A percentile compares a stretch with the other conserved stretches of the same genome.
These are phyloP conservation scores for Geosmithia flava DNA, from an alignment of 2,329 filamentous ascomycete species.

Conservation along the genomic window DNA sequence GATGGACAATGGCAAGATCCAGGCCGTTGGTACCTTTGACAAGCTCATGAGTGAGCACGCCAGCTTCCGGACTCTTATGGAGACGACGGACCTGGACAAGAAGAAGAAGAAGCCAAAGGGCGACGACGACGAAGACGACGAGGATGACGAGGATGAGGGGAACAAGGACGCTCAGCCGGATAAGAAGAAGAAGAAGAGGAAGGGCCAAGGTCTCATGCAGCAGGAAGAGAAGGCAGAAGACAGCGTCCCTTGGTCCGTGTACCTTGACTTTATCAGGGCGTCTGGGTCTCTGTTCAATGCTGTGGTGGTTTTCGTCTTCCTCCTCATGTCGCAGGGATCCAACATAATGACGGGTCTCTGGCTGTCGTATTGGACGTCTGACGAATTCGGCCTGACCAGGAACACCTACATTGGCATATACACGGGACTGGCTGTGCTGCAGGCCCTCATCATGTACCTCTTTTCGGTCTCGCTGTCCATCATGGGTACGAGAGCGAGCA, in stretches of 20 bases:
- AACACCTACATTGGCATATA: conserved; percentile 63
- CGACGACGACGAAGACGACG: conserved; percentile 30
- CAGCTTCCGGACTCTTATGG: conserved; percentile 76
- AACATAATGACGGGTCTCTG: conserved; percentile 85
- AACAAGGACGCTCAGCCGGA: conserved; percentile 22
- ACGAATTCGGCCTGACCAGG: conserved; percentile 55
- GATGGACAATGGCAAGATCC: conserved; percentile 78
- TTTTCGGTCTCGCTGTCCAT: conserved; percentile 73
- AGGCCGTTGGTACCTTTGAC: conserved; percentile 78
- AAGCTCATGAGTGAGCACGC: conserved; percentile 70
- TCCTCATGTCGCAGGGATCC: conserved; percentile 64
- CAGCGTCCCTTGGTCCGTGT: conserved; percentile 71
- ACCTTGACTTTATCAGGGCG: conserved; percentile 63
- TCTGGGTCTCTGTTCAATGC: conserved; percentile 61
- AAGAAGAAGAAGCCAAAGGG: conserved; percentile 36
- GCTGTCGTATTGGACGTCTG: conserved; percentile 87
- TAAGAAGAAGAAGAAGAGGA: conserved; percentile 37
- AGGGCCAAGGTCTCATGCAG: conserved; percentile 58
- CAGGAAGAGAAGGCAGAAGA: conserved; percentile 55
- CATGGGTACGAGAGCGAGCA: conserved; percentile 70
- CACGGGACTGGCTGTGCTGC: conserved; percentile 56
- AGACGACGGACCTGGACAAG: conserved; percentile 65
- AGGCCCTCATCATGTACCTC: conserved; percentile 64
- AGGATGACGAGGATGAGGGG: conserved; percentile 25
- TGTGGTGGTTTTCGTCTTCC: conserved; percentile 47